A percentile compares a stretch with the other conserved stretches of the same genome.
Conservation (phyloP, 1,284 basidiomycete species). For the Heimioporus punctisporus region DNA sequence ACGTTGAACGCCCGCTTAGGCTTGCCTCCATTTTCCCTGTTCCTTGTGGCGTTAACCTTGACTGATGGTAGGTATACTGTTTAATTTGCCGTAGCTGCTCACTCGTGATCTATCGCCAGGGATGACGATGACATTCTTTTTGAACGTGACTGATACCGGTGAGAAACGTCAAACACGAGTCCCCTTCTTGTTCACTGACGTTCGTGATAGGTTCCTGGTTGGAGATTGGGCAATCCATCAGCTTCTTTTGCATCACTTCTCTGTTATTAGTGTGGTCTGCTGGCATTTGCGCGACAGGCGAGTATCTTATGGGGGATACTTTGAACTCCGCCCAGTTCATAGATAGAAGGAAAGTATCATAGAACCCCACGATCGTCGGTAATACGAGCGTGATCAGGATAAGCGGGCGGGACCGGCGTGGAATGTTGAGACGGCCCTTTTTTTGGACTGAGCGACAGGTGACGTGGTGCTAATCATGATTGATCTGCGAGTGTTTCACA, state of each 20-base stretch:
- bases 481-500: slow-evolving; percentile 5
- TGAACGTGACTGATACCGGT: slow-evolving; percentile 82
- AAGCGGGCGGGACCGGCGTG: slow-evolving; percentile 3
- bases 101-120: slow-evolving; percentile 38
- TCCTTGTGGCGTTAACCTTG: slow-evolving; percentile 73
- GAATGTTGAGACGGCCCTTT: neutral
- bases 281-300: slow-evolving; percentile 71
- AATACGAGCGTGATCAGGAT: slow-evolving; percentile 2
- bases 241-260: slow-evolving; percentile 87
- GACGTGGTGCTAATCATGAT: neutral
- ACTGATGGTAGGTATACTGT: slow-evolving; percentile 60
- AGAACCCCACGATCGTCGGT: slow-evolving; percentile 27
- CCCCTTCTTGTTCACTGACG: slow-evolving; percentile 15
- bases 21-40: slow-evolving; percentile 77
- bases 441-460: neutral
- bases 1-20: slow-evolving; percentile 65
- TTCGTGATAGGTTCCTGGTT: slow-evolving; percentile 72
- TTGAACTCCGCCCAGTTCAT: slow-evolving; percentile 20
- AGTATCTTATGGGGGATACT: slow-evolving; percentile 55
- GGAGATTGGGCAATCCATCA: slow-evolving; percentile 90
- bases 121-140: slow-evolving; percentile 86
- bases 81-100: neutral
- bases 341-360: slow-evolving; percentile 24
- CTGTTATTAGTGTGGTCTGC: slow-evolving; percentile 80
- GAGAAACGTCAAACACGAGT: slow-evolving; percentile 12